A percentile compares a stretch with the other conserved stretches of the same genome.
Evolutionary conservation across 2,329 filamentous ascomycete genomes (phyloP).

Genomic region (Aphanoascus verrucosus): DNA sequence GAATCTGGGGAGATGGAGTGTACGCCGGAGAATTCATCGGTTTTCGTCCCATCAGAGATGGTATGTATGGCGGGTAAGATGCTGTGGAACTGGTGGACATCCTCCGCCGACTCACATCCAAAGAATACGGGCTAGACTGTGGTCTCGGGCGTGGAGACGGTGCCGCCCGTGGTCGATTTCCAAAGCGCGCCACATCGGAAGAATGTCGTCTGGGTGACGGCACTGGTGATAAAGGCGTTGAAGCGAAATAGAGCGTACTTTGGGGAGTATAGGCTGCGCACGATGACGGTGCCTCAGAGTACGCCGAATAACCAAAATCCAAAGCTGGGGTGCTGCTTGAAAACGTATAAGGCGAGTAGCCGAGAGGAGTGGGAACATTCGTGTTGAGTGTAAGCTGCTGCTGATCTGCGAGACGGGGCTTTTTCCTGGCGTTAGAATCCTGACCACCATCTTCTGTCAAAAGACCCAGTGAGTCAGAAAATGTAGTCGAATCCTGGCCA

Average conservation of each 20-base stretch:
- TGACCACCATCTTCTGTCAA: conserved; percentile 8
- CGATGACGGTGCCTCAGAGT: conserved; percentile 56
- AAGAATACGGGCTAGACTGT: conserved; percentile 10
- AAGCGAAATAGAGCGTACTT: conserved; percentile 57
- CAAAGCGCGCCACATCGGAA: conserved; percentile 4
- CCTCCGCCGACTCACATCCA: conserved; percentile 2
- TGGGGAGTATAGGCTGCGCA: conserved; percentile 49
- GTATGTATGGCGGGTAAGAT: neutral
- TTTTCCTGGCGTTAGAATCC: conserved; percentile 5
- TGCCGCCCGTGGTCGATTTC: neutral
- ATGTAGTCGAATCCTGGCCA: neutral
- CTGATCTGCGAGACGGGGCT: conserved; percentile 9
- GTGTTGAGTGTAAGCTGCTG: conserved; percentile 15
- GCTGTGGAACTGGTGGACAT: conserved; percentile 3
- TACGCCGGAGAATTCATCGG: neutral
- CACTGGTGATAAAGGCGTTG: conserved; percentile 61
- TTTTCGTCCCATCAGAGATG: neutral
- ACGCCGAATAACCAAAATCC: conserved; percentile 56
- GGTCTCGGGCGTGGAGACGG: conserved; percentile 52
- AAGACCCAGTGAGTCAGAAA: conserved; percentile 3
- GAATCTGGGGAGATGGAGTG: neutral
- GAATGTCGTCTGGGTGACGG: conserved; percentile 20
- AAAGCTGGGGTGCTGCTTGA: conserved; percentile 48
- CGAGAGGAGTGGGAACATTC: conserved; percentile 47
- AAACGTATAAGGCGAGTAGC: conserved; percentile 63